These are phyloP conservation scores for Populus euphratica DNA, from an alignment of 345 rosid species.

Conservation along the genomic window DNA sequence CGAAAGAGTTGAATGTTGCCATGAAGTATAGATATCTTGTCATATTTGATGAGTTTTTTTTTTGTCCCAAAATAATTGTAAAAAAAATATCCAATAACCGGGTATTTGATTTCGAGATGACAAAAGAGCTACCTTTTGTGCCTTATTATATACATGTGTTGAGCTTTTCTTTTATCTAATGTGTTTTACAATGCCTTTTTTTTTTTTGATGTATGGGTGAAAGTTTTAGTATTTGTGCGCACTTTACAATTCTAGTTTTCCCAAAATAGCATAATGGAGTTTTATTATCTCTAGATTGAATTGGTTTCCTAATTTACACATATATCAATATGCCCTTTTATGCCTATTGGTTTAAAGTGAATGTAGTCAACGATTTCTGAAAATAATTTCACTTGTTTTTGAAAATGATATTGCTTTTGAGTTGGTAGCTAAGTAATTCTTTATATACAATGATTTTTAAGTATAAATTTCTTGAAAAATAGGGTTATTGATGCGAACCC, in stretches of 20 bases:
- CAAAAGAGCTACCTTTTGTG: slow-evolving; percentile 60
- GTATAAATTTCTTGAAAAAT: too few species aligned
- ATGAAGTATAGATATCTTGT: slow-evolving; percentile 59
- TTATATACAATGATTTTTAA: too few species aligned
- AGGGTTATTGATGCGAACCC: too few species aligned
- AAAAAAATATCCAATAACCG: slow-evolving; percentile 37
- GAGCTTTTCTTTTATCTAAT: not conserved
- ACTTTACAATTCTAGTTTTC: not conserved
- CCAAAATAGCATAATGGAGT: not conserved
- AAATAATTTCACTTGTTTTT: not conserved
- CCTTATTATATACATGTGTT: not conserved
- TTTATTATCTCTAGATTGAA: not conserved
- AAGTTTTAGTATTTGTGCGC: not conserved
- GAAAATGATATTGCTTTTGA: not conserved
- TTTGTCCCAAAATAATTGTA: not conserved
- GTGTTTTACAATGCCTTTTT: slow-evolving; percentile 1
- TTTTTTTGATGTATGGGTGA: not conserved
- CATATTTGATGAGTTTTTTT: not conserved
- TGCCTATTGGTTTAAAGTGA: not conserved
- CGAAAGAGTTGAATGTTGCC: slow-evolving; percentile 91
- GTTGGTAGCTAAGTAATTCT: too few species aligned
- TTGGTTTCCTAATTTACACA: not conserved
- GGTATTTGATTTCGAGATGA: slow-evolving; percentile 98
- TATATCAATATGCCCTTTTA: not conserved
- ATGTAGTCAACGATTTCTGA: not conserved